phyloP scores from a whole-genome alignment of 108 stramenopile species.

The Pseudonitzschia pungens region DNA sequence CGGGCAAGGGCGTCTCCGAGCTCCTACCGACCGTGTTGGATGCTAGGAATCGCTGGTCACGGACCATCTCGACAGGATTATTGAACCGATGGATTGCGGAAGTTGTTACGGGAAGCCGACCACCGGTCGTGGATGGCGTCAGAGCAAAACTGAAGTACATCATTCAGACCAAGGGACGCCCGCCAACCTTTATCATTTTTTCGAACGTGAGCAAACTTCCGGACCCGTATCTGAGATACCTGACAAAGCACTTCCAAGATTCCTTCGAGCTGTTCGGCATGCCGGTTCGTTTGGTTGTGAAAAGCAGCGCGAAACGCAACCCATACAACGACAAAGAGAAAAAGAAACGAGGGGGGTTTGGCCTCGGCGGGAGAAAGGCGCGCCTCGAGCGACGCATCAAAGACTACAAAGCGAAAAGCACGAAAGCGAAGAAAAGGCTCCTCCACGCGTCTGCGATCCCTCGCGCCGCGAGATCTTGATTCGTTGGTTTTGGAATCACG shows the following conservation, averaged over 20 bases:
- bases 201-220: slow-evolving; percentile 71
- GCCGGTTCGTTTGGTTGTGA: slow-evolving; percentile 76
- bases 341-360: slow-evolving; percentile 46
- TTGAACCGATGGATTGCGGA: slow-evolving; percentile 86
- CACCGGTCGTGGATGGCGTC: slow-evolving; percentile 49
- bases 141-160: slow-evolving; percentile 79
- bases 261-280: slow-evolving; percentile 81
- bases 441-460: background rate
- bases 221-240: slow-evolving; percentile 68
- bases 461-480: background rate
- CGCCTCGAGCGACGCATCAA: slow-evolving; percentile 54
- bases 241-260: slow-evolving; percentile 84
- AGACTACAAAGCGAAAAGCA: slow-evolving; percentile 34
- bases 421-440: background rate
- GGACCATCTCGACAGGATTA: slow-evolving; percentile 65
- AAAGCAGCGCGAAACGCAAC: slow-evolving; percentile 66
- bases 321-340: slow-evolving; percentile 51
- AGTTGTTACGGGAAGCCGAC: slow-evolving; percentile 58
- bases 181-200: slow-evolving; percentile 87
- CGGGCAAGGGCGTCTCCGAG: slow-evolving; percentile 56
- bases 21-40: slow-evolving; percentile 80
- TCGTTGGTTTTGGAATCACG: too few species aligned
- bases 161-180: slow-evolving; percentile 83
- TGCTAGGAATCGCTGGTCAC: slow-evolving; percentile 78
- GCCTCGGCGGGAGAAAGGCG: slow-evolving; percentile 68